These are phyloP conservation scores for Linnemannia hyalina DNA, from an alignment of 192 early-diverging fungal genomes.

Conservation along the genomic window DNA sequence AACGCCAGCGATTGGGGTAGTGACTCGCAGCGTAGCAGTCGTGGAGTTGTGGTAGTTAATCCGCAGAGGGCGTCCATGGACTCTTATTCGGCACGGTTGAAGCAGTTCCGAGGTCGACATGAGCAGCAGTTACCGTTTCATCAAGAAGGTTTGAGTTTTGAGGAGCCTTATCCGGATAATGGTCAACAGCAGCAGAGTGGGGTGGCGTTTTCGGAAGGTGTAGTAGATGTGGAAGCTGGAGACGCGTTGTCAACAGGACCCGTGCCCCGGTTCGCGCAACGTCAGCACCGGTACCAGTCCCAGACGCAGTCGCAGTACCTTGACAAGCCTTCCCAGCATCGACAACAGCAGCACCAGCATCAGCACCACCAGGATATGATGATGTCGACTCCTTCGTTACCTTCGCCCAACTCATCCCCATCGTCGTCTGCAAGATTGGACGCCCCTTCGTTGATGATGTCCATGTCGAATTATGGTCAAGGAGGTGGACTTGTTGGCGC, in stretches of 20 bases:
- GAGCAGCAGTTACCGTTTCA: constrained; percentile 28
- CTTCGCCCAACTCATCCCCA: constrained; percentile 43
- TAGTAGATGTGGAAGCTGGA: background rate
- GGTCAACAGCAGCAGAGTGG: constrained; percentile 12
- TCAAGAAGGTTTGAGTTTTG: constrained; percentile 9
- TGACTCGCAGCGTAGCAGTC: background rate
- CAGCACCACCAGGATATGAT: constrained; percentile 41
- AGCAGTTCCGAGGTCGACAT: constrained; percentile 16
- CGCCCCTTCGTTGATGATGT: constrained; percentile 19
- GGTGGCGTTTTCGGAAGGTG: constrained; percentile 14
- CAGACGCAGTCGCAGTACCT: constrained; percentile 3
- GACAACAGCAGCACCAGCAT: background rate
- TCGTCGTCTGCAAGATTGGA: constrained; percentile 43
- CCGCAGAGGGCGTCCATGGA: constrained; percentile 3
- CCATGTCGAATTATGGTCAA: constrained; percentile 21
- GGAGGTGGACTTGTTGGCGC: constrained; percentile 3
- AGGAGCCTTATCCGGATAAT: background rate
- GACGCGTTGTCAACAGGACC: background rate
- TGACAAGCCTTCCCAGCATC: background rate
- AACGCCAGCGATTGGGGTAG: constrained; percentile 13
- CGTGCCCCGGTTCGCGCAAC: constrained; percentile 19
- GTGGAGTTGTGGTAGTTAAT: background rate
- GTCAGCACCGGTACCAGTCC: background rate
- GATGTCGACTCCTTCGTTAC: constrained; percentile 38
- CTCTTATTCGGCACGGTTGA: constrained; percentile 2